Conservation (phyloP, 164 flowering plant species). For the Tinospora cordifolia region DNA sequence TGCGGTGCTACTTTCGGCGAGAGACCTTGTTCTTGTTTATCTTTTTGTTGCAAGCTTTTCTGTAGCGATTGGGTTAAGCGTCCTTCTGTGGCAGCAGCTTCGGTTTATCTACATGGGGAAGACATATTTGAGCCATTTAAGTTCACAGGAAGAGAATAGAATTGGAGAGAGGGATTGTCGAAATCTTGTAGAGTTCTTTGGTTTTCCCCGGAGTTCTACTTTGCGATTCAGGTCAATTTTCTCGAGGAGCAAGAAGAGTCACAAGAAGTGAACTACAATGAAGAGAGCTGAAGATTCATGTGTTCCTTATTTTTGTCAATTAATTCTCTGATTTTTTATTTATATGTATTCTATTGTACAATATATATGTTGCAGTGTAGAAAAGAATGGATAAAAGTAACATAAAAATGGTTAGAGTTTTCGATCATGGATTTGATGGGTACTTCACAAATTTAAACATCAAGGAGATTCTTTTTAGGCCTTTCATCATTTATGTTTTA, state of each 20-base stretch:
- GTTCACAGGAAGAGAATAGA: constrained; percentile 31
- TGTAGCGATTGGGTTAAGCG: constrained; percentile 49
- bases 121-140: constrained; percentile 58
- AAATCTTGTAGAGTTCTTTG: constrained; percentile 62
- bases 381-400: no score
- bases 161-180: constrained; percentile 49
- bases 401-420: no score
- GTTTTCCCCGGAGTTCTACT: constrained; percentile 36
- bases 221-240: constrained; percentile 35
- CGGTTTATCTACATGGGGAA: constrained; percentile 69
- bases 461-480: no score
- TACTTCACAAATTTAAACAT: no score
- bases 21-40: constrained; percentile 68
- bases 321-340: no score
- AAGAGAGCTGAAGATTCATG: no score
- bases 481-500: no score
- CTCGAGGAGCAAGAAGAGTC: constrained; percentile 38
- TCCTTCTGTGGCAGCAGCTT: constrained; percentile 92
- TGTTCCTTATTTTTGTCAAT: no score
- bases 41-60: constrained; percentile 66
- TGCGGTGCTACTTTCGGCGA: constrained; percentile 39
- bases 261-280: constrained; percentile 11
- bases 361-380: no score
- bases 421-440: no score
- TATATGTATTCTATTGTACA: no score